phyloP scores from a whole-genome alignment of 345 rosid species.

The Citrus sp. region DNA sequence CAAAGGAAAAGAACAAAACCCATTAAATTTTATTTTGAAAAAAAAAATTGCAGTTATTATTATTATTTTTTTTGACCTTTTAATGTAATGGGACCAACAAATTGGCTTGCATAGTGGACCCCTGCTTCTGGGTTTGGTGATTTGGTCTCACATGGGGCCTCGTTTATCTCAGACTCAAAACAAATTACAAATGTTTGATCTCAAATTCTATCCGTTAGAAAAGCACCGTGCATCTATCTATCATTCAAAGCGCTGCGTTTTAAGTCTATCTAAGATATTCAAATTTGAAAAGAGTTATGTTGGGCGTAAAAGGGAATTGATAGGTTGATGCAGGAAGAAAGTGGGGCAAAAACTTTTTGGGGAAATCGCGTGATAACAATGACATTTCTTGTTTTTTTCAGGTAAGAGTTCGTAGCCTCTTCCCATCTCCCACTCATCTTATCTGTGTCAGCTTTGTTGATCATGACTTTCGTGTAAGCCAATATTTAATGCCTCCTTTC shows the following conservation, averaged over 20 bases:
- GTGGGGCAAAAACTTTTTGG: constrained; percentile 31
- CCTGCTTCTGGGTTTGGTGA: background rate
- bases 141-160: constrained; percentile 8
- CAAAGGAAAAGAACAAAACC: background rate
- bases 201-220: constrained; percentile 7
- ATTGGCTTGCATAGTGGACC: background rate
- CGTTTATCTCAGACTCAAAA: background rate
- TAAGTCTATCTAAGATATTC: background rate
- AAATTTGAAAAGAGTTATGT: constrained; percentile 8
- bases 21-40: background rate
- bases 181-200: background rate
- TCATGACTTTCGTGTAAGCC: background rate
- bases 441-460: constrained; percentile 1
- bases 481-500: constrained; percentile 1
- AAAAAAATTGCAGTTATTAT: no score
- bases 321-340: background rate
- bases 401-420: constrained; percentile 17
- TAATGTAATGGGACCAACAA: background rate
- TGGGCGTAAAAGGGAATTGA: background rate
- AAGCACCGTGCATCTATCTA: background rate
- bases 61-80: background rate
- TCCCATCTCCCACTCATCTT: background rate
- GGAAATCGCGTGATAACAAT: constrained; percentile 39
- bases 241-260: background rate
- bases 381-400: constrained; percentile 38